These are phyloP conservation scores for Aspergillus asperescens DNA, from an alignment of 495 filamentous ascomycete genomes.

Conservation along the genomic window DNA sequence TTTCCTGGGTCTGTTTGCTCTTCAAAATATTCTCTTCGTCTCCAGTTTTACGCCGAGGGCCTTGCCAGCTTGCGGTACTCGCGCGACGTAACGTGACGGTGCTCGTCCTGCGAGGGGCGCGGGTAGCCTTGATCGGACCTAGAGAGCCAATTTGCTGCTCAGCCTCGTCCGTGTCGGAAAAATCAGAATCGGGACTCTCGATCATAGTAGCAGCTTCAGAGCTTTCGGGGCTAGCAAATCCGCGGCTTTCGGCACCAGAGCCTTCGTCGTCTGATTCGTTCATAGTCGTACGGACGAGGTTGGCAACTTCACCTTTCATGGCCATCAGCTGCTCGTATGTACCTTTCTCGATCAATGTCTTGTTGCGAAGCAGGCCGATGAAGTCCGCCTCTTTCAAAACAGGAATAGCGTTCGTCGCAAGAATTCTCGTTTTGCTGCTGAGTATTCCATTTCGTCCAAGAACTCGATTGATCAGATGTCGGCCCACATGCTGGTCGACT, in stretches of 20 bases:
- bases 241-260: constrained; percentile 46
- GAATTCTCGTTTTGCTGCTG: constrained; percentile 78
- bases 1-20: constrained; percentile 81
- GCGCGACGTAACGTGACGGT: constrained; percentile 77
- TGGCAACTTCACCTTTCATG: constrained; percentile 86
- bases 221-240: constrained; percentile 44
- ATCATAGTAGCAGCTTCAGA: constrained; percentile 51
- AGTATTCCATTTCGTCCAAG: constrained; percentile 81
- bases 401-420: constrained; percentile 94
- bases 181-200: constrained; percentile 46
- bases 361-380: constrained; percentile 77
- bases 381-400: constrained; percentile 83
- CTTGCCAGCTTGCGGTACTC: constrained; percentile 84
- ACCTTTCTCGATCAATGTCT: constrained; percentile 77
- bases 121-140: constrained; percentile 60
- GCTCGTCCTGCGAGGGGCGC: constrained; percentile 59
- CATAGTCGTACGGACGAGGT: constrained; percentile 73
- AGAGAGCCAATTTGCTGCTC: constrained; percentile 65
- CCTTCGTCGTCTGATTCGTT: constrained; percentile 60
- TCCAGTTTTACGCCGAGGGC: constrained; percentile 70
- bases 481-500: constrained; percentile 95
- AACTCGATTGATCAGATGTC: constrained; percentile 90
- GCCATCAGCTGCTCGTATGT: constrained; percentile 87
- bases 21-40: constrained; percentile 79
- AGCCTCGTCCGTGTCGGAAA: constrained; percentile 61